Percentiles rank a stretch among this genome's conserved stretches.
Conservation (phyloP, 192 early-diverging fungal species). For the Linnemannia hyalina region DNA sequence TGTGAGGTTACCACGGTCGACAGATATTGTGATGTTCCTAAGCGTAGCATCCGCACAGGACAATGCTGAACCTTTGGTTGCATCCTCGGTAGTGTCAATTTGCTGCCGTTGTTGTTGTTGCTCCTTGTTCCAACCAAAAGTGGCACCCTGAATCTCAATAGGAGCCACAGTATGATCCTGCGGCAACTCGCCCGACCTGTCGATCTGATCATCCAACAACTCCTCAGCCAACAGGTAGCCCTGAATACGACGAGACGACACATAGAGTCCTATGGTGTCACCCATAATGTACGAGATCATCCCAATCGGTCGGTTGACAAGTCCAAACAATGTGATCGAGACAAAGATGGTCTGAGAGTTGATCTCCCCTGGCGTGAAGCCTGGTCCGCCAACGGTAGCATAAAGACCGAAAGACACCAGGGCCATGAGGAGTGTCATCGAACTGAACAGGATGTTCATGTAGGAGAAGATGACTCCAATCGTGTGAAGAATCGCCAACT, state of each 20-base stretch:
- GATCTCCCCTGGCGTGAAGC: constrained; percentile 19
- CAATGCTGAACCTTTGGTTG: neutral
- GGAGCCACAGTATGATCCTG: neutral
- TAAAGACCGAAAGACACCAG: constrained; percentile 36
- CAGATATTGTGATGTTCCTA: constrained; percentile 45
- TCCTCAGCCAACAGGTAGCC: constrained; percentile 22
- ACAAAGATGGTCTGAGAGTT: constrained; percentile 40
- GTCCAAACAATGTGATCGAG: constrained; percentile 25
- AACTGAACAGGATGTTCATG: constrained; percentile 31
- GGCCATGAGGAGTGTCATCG: constrained; percentile 30
- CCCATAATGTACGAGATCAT: constrained; percentile 15
- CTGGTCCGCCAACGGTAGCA: constrained; percentile 30
- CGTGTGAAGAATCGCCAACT: constrained; percentile 17
- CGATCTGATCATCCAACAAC: constrained; percentile 6
- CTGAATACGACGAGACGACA: constrained; percentile 31
- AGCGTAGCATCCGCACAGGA: constrained; percentile 24
- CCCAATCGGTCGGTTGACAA: constrained; percentile 31
- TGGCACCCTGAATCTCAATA: neutral
- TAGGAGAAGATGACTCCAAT: constrained; percentile 21
- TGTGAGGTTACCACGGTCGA: constrained; percentile 58
- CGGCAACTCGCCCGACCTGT: neutral
- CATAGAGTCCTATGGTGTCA: constrained; percentile 3
- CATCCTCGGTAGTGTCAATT: neutral
- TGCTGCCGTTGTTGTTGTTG: neutral
- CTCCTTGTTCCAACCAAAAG: constrained; percentile 8